These are phyloP conservation scores for Dictyostelium firmibasis DNA, from an alignment of 78 protist species.

Conservation along the genomic window DNA sequence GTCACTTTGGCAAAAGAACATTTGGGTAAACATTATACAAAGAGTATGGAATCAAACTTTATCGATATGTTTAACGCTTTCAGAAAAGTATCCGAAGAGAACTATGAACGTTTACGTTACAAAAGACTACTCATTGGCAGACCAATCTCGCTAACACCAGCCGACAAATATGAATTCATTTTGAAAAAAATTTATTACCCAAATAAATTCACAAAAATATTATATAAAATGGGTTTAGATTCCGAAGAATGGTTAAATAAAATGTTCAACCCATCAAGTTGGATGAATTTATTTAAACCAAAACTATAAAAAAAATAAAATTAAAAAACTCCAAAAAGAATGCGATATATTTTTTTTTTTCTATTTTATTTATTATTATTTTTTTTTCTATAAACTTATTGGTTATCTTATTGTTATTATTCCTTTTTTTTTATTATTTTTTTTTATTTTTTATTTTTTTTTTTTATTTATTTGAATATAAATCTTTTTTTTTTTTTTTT, in stretches of 20 bases:
- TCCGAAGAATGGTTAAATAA: slow-evolving; percentile 43
- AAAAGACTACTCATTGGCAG: slow-evolving; percentile 59
- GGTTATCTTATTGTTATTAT: no score
- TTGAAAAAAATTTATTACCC: slow-evolving; percentile 69
- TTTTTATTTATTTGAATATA: no score
- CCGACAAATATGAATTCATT: slow-evolving; percentile 52
- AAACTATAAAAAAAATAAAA: slow-evolving; percentile 22
- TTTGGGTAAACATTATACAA: slow-evolving; percentile 38
- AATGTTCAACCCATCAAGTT: slow-evolving; percentile 39
- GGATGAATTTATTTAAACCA: slow-evolving; percentile 51
- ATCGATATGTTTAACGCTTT: slow-evolving; percentile 60
- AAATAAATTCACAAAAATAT: slow-evolving; percentile 45
- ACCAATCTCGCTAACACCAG: slow-evolving; percentile 45
- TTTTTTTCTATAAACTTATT: background rate
- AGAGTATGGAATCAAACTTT: slow-evolving; percentile 27
- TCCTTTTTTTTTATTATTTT: no score
- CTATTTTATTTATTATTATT: no score
- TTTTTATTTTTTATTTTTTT: no score
- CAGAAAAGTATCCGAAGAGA: slow-evolving; percentile 42
- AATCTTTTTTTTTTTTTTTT: no score
- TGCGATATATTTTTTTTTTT: no score
- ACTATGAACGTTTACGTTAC: slow-evolving; percentile 48
- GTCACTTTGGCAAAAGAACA: slow-evolving; percentile 76
- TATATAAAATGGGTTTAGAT: slow-evolving; percentile 70
- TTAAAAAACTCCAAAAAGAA: background rate